Base-by-base conservation (phyloP, 2,329 filamentous ascomycete species). In the Xylaria sp. region DNA sequence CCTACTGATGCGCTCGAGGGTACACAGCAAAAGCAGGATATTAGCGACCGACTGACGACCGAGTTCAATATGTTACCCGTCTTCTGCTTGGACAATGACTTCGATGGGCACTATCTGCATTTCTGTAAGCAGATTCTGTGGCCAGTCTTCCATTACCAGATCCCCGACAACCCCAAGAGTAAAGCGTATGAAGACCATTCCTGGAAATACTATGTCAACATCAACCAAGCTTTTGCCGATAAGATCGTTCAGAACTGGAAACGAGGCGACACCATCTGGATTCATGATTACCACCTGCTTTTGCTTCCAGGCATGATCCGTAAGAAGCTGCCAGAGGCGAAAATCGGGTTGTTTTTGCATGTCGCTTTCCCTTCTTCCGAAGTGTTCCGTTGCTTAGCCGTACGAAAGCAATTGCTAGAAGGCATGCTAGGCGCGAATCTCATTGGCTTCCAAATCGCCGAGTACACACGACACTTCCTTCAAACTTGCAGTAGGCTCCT, bases 121-220 rank as follows among this genome's bases (percentile, higher is more conserved):
- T 98, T 96, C 79, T 98, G 94, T 89, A 98, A 98, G 83, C 93
- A 95, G 77, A 97, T 98, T 64, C 85, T 98, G 6, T 98, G 95
- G 95, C 95, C 95, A 0, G 94, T 98, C 68, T 97, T 98, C 80
- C 94, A 98, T 81, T 98, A 98, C 79, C 94, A 98, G 80, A 97
- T 98, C 68, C 96, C 95, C 0, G 96, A 98, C 78, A 97, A 97
- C 78, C 95, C 95, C 30, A 97, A 97, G 85, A 98, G 94, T 88
- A 98, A 98, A 80, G 95, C 95, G 0, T 98, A 97, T 79, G 92
- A 97, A 79, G 95, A 98, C 74, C 94, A 98, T 80, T 98, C 94
- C 0, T 98, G 94, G 93, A 88, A 94, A 73, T 97, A 93, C 83
- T 98, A 98, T 76, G 92, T 94, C 77, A 93, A 93, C 62, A 87